Evolutionary conservation across 164 flowering plant species (phyloP), one percentile per base, ranked within the genome.

Genomic region (Aristolochia californica): DNA sequence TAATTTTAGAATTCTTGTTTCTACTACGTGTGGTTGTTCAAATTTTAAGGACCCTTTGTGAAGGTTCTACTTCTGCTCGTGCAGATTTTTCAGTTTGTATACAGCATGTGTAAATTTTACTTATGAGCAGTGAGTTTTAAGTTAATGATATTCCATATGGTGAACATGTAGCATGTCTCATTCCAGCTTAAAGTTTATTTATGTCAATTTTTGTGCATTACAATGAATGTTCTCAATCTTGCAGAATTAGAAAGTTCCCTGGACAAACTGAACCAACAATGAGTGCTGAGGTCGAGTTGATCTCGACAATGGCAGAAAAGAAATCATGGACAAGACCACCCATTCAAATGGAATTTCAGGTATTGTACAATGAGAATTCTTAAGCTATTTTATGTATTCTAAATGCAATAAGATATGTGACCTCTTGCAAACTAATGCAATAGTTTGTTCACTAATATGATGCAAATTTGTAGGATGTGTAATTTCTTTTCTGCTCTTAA

Each of bases 341-440:
- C 26, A 94, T 94, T 66, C 96, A 94, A 72, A 94, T 94, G 99
- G 99, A 94, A 75, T 94, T 94, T 59, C 97, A 94, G 99, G 99
- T 93, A 57, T 52, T 12, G 22, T 56, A 14, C 23, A 22, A 48
- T 17, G 60, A 22, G 3, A 43, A 26, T 40, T 17, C 21, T 28
- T 2, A 23, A 47, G 12, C 1, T 27, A 9, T 49, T 49, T 21
- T 20, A n/a, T 49, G 21, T 3, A 1, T 20, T 15, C 40, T n/a
- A n/a, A n/a, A n/a, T n/a, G n/a, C n/a, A n/a, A 34, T 1, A 2
- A 5, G 0, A 3, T 5, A 21, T 49, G 53, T 5, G 1, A 21
- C 5, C 18, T 16, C 22, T 47, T 47, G 5, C 22, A 47, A 21
- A 47, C 17, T 45, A 16, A 47, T 47, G 50, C 9, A 14, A 47